phyloP scores from a whole-genome alignment of 805 yeast genomes.

The Naumovozyma dairenensis region DNA sequence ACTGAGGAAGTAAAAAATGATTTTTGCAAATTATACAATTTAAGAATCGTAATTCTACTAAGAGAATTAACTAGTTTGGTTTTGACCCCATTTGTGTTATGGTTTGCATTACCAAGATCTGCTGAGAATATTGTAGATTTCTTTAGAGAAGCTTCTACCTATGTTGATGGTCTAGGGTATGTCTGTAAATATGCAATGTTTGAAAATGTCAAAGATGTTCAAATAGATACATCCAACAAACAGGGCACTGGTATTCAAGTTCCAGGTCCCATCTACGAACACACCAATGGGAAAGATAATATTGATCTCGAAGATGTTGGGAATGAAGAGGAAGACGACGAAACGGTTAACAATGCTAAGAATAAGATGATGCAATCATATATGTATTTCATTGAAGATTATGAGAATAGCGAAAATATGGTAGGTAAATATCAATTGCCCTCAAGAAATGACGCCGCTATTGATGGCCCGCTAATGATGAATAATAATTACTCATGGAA shows the following conservation, averaged over 20 bases:
- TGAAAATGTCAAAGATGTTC: conserved; percentile 32
- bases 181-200: conserved; percentile 94
- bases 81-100: conserved; percentile 80
- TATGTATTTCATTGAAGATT: conserved; percentile 77
- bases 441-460: conserved; percentile 3
- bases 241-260: background rate
- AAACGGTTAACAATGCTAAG: too few relatives aligned
- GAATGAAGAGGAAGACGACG: conserved; percentile 8
- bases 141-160: conserved; percentile 79
- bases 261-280: conserved; percentile 2
- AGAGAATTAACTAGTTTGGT: conserved; percentile 76
- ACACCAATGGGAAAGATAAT: conserved; percentile 8
- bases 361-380: conserved; percentile 92
- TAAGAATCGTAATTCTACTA: conserved; percentile 58
- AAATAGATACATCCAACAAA: conserved; percentile 2
- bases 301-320: conserved; percentile 9
- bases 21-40: conserved; percentile 67
- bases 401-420: conserved; percentile 41
- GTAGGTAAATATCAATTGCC: conserved; percentile 28
- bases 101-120: conserved; percentile 68
- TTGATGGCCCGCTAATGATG: conserved; percentile 1
- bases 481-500: conserved; percentile 27
- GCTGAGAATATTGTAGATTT: conserved; percentile 79
- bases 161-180: conserved; percentile 90
- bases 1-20: conserved; percentile 76